Percentiles rank a stretch among this genome's conserved stretches.
Evolutionary conservation across 805 yeast species (phyloP).

Genomic region (Grigorovia humatica): DNA sequence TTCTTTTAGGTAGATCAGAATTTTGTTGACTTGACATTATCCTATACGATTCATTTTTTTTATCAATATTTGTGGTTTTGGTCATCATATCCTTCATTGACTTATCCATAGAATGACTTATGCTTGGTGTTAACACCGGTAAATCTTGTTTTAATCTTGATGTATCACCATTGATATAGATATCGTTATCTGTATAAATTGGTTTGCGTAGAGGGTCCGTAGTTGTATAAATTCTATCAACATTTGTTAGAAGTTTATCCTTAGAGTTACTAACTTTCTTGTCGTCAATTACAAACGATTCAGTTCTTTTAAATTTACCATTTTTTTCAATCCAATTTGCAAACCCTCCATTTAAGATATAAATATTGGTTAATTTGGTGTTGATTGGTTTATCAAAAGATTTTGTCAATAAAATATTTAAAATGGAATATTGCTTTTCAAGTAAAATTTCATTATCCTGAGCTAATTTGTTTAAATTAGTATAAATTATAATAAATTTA

Average conservation of each 20-base stretch:
- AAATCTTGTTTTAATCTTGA: constrained; percentile 14
- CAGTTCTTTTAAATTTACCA: constrained; percentile 3
- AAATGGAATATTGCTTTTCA: constrained; percentile 15
- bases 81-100: constrained; percentile 20
- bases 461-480: constrained; percentile 10
- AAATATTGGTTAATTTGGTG: constrained; percentile 8
- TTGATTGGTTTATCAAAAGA: constrained; percentile 23
- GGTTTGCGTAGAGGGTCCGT: background rate
- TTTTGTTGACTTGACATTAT: constrained; percentile 4
- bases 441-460: background rate
- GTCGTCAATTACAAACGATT: background rate
- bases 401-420: constrained; percentile 17
- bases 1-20: constrained; percentile 6
- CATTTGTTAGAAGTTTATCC: background rate
- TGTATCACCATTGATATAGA: constrained; percentile 17
- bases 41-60: background rate
- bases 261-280: background rate
- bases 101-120: constrained; percentile 11
- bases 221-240: background rate
- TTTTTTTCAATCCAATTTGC: constrained; percentile 16
- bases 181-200: constrained; percentile 8
- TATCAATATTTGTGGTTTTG: background rate
- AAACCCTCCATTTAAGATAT: constrained; percentile 19
- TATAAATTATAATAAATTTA: constrained; percentile 55
- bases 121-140: constrained; percentile 13